Base-by-base conservation (phyloP, 2,329 filamentous ascomycete species). In the Ilyonectria destructans region DNA sequence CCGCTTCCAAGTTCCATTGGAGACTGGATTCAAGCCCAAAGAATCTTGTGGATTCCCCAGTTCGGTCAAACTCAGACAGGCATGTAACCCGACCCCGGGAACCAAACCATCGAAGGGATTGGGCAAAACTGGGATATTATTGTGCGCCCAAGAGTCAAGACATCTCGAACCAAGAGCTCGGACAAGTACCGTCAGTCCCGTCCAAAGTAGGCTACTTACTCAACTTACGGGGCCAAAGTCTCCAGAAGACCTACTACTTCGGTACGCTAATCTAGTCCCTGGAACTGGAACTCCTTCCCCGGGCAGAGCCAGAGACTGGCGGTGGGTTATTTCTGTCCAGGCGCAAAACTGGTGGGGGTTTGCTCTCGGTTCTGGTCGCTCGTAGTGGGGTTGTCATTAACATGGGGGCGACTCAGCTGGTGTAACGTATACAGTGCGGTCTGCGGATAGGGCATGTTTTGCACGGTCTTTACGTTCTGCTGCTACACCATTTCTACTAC, bases 231-330 rank as follows among this genome's bases (percentile, higher is more conserved):
- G 15, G 15, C 40, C 17, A 10, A 21, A 33, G 29, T 19, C 6
- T 51, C 23, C 23, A n/a, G 29, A 56, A 46, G 31, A 46, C 51
- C 5, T 26, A 4, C 26, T 49, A 33, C 51, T 61, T 31, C 33
- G 35, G 45, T 66, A 31, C 51, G 58, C 63, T 66, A 66, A 52
- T 58, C 63, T 66, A 57, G 63, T 61, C 52, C 63, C 58, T 66
- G 45, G 45, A 35, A 35, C 52, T 66, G 63, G 58, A 58, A 61
- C 52, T 62, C 26, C 52, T 61, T 66, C 58, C 63, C 63, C 58
- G 63, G 55, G 13, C 31, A 31, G 33, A 31, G 48, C 26, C 17
- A 23, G 9, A 33, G 51, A 65, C 48, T 31, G 60, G 54, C 65
- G 60, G 54, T 58, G 65, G 59, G 59, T 67, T 62, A 58, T 62